A percentile compares a stretch with the other conserved stretches of the same genome.
These are phyloP conservation scores for Kodamaea jinghongensis DNA, from an alignment of 805 yeast species.

Conservation along the genomic window DNA sequence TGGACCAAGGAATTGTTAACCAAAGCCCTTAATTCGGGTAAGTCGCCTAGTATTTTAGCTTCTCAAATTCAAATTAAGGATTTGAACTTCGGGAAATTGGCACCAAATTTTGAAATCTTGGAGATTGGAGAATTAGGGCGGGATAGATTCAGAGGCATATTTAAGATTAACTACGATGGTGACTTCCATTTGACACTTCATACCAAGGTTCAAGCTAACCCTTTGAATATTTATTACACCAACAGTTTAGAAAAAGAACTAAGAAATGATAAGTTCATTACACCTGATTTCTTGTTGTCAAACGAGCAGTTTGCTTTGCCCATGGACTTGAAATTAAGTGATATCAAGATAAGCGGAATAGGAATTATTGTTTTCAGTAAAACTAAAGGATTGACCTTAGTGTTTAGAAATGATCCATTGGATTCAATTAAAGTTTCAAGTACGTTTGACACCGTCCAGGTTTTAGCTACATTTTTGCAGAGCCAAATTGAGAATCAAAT, in stretches of 20 bases:
- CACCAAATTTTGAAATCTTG: conserved; percentile 74
- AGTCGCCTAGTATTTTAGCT: conserved; percentile 66
- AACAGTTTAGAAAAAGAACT: conserved; percentile 38
- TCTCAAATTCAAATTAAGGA: conserved; percentile 67
- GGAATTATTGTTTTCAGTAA: conserved; percentile 81
- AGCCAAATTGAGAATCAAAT: conserved; percentile 79
- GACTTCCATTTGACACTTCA: conserved; percentile 72
- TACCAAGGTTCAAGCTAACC: conserved; percentile 82
- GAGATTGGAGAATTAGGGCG: conserved; percentile 79
- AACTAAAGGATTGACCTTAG: conserved; percentile 79
- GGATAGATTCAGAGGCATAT: conserved; percentile 78
- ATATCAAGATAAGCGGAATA: conserved; percentile 72
- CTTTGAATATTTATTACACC: conserved; percentile 63
- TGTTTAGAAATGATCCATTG: conserved; percentile 84
- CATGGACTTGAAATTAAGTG: conserved; percentile 68
- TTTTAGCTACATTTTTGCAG: conserved; percentile 79
- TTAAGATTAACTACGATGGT: conserved; percentile 72
- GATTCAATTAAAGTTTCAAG: conserved; percentile 80
- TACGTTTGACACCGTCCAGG: conserved; percentile 82
- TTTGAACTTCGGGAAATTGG: conserved; percentile 66
- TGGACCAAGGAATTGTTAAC: conserved; percentile 67
- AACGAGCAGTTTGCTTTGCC: conserved; percentile 74
- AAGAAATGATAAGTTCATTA: conserved; percentile 45
- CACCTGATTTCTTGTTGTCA: conserved; percentile 66
- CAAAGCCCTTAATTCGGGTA: conserved; percentile 71